Percentiles rank a stretch among this genome's conserved stretches.
phyloP scores from a whole-genome alignment of 1,284 basidiomycete species.

The Waitea zeae region DNA sequence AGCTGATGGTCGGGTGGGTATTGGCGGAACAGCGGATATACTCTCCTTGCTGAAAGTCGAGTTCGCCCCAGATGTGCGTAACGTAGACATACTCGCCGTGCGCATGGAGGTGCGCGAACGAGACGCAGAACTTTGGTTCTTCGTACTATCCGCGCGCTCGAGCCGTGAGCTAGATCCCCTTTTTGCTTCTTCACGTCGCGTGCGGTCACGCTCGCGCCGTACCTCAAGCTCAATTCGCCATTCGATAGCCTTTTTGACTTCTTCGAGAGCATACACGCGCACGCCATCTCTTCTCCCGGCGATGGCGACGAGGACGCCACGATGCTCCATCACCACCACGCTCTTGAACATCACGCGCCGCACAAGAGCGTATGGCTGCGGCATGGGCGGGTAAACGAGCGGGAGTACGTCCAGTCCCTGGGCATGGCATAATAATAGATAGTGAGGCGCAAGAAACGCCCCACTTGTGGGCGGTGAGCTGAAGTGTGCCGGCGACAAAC shows the following conservation, averaged over 20 bases:
- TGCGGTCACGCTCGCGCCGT: slow-evolving; percentile 49
- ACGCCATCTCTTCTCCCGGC: slow-evolving; percentile 70
- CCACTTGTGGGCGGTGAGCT: slow-evolving; percentile 57
- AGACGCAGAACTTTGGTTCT: no score
- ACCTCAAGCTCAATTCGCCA: slow-evolving; percentile 73
- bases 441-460: slow-evolving; percentile 61
- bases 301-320: slow-evolving; percentile 69
- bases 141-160: no score
- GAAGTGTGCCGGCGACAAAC: slow-evolving; percentile 59
- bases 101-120: no score
- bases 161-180: no score
- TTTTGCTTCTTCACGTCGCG: slow-evolving; percentile 46
- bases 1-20: no score
- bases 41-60: no score
- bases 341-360: slow-evolving; percentile 65
- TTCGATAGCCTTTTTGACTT: slow-evolving; percentile 66
- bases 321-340: slow-evolving; percentile 78
- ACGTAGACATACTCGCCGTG: no score
- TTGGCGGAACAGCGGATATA: no score
- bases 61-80: no score
- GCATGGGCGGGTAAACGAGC: slow-evolving; percentile 47
- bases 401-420: slow-evolving; percentile 71
- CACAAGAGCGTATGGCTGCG: slow-evolving; percentile 62
- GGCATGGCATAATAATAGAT: slow-evolving; percentile 63
- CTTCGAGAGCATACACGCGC: slow-evolving; percentile 68